phyloP scores from a whole-genome alignment of 768 basidiomycete species.

The Boletus reticuloceps region DNA sequence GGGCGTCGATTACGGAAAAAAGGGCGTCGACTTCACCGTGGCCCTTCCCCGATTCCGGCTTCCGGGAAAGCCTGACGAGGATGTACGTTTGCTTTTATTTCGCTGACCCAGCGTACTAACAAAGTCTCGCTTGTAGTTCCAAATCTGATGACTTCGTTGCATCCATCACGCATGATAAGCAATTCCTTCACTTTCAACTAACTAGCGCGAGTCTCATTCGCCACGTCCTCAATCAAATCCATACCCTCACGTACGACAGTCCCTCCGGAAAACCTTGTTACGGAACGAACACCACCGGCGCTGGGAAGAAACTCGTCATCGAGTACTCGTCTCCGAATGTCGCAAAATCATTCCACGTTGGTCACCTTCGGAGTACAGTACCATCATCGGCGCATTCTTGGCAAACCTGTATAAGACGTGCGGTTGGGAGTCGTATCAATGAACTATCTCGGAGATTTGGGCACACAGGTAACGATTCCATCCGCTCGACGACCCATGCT shows the following conservation, averaged over 20 bases:
- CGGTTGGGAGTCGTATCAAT: slow-evolving; percentile 91
- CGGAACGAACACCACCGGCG: slow-evolving; percentile 74
- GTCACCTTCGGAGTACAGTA: slow-evolving; percentile 95
- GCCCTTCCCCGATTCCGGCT: slow-evolving; percentile 90
- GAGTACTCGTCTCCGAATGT: slow-evolving; percentile 98
- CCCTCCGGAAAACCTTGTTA: slow-evolving; percentile 65
- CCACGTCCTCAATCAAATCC: slow-evolving; percentile 68
- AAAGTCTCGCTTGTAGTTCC: slow-evolving; percentile 53
- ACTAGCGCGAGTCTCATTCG: slow-evolving; percentile 60
- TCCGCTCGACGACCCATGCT: background rate
- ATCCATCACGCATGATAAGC: slow-evolving; percentile 62
- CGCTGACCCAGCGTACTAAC: background rate
- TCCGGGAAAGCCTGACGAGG: slow-evolving; percentile 73
- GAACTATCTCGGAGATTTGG: slow-evolving; percentile 99
- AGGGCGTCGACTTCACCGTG: slow-evolving; percentile 90
- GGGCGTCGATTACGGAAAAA: slow-evolving; percentile 89
- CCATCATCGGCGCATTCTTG: slow-evolving; percentile 98
- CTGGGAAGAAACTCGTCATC: slow-evolving; percentile 80
- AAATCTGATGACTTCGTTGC: slow-evolving; percentile 78
- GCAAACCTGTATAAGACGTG: slow-evolving; percentile 87
- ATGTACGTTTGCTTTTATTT: slow-evolving; percentile 44
- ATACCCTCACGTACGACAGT: slow-evolving; percentile 63
- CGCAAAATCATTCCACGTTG: slow-evolving; percentile 97
- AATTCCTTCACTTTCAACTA: slow-evolving; percentile 82
- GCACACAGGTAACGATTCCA: slow-evolving; percentile 74